These are phyloP conservation scores for Cyclostephanos invisitatus DNA, from an alignment of 108 stramenopile species.

Conservation along the genomic window DNA sequence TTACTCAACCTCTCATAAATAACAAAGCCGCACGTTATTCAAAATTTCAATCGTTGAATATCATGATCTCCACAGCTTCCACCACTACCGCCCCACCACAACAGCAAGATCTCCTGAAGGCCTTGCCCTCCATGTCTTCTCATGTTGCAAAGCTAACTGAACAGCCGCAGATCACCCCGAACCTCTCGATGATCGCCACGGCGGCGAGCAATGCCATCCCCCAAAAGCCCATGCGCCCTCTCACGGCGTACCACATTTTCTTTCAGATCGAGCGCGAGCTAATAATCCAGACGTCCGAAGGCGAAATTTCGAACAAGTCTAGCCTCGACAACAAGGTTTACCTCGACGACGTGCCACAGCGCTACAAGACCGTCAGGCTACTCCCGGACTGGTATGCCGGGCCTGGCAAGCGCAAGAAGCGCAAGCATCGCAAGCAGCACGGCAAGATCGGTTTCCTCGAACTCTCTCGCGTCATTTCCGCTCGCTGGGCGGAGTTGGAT, in stretches of 20 bases:
- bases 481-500: slow-evolving; percentile 58
- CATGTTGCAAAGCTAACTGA: background rate
- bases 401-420: slow-evolving; percentile 39
- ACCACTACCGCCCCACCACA: background rate
- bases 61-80: background rate
- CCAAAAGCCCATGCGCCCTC: slow-evolving; percentile 48
- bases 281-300: slow-evolving; percentile 40
- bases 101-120: background rate
- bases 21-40: too few relatives aligned
- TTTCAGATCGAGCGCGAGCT: slow-evolving; percentile 50
- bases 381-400: slow-evolving; percentile 46
- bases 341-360: slow-evolving; percentile 29
- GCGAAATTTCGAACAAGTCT: slow-evolving; percentile 19
- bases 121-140: background rate
- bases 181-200: background rate
- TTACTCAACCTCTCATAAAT: too few relatives aligned
- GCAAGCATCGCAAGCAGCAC: slow-evolving; percentile 74
- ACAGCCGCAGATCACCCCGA: slow-evolving; percentile 3
- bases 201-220: slow-evolving; percentile 14
- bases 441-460: slow-evolving; percentile 83
- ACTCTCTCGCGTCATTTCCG: slow-evolving; percentile 63
- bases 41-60: too few relatives aligned
- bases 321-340: slow-evolving; percentile 13
- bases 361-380: slow-evolving; percentile 40
- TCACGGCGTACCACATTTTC: slow-evolving; percentile 53